phyloP scores from a whole-genome alignment of 1,284 basidiomycete genomes.

The Marasmius fiardii region DNA sequence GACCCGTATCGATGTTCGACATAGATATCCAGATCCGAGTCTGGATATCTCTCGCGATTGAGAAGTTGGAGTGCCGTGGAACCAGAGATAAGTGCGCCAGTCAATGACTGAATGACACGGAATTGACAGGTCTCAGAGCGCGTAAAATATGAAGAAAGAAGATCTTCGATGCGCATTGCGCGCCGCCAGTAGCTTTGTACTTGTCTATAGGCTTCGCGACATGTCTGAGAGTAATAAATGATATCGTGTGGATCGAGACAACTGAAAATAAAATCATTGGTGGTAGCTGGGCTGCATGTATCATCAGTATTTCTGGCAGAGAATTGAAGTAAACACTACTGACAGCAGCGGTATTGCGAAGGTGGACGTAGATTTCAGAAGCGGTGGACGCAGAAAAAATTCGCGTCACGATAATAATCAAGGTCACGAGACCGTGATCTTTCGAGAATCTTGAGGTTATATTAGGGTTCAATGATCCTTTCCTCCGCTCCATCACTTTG shows the following conservation, averaged over 20 bases:
- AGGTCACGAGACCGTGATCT: too few relatives aligned
- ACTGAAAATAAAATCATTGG: slow-evolving; percentile 1
- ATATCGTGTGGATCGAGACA: slow-evolving; percentile 5
- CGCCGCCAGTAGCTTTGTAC: slow-evolving; percentile 2
- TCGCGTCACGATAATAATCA: too few relatives aligned
- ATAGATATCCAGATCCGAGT: slow-evolving; percentile 36
- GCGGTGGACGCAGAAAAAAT: too few relatives aligned
- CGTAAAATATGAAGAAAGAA: slow-evolving; percentile 26
- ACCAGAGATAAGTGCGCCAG: slow-evolving; percentile 35
- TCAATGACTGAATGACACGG: slow-evolving; percentile 27
- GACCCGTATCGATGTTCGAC: slow-evolving; percentile 18
- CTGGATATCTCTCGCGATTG: slow-evolving; percentile 24
- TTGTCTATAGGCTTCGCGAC: background rate
- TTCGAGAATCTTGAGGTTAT: too few relatives aligned
- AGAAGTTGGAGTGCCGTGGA: slow-evolving; percentile 37
- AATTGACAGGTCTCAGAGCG: slow-evolving; percentile 20
- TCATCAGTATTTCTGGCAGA: background rate
- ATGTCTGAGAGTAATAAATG: background rate
- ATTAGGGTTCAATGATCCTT: too few relatives aligned
- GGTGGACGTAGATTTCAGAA: too few relatives aligned
- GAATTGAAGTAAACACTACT: too few relatives aligned
- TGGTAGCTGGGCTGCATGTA: background rate
- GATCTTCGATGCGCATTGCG: slow-evolving; percentile 8
- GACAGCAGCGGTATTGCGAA: too few relatives aligned
- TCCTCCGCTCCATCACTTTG: too few relatives aligned